Conservation (phyloP, 1,284 basidiomycete species). For the Golubevia sp. region DNA sequence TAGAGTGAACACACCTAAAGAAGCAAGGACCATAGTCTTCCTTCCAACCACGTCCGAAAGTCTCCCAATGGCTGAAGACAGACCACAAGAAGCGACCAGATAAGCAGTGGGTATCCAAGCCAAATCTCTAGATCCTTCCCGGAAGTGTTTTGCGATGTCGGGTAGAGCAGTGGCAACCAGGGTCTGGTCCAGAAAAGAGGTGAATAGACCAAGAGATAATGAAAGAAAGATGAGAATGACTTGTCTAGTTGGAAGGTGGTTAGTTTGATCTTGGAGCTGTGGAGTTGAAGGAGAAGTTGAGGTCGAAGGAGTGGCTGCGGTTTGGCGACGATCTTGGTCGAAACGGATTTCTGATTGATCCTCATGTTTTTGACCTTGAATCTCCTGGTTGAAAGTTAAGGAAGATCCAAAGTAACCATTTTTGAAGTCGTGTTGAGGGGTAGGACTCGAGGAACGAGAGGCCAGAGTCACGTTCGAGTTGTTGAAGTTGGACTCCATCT, state of each 20-base stretch:
- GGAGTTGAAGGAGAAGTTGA: no score
- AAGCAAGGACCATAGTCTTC: constrained; percentile 22
- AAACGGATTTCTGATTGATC: no score
- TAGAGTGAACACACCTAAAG: constrained; percentile 23
- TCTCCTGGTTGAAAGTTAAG: no score
- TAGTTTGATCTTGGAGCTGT: constrained; percentile 28
- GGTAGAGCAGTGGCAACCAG: background rate
- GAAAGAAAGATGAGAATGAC: constrained; percentile 27
- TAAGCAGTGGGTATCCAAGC: background rate
- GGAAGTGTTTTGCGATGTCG: background rate
- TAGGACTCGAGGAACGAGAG: no score
- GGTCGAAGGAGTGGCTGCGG: no score
- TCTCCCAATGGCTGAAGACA: background rate
- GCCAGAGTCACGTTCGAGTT: no score
- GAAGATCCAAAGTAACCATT: no score
- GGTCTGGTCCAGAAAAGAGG: background rate
- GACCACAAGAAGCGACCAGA: background rate
- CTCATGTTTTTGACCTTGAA: no score
- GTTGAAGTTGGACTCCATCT: no score
- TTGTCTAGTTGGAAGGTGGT: constrained; percentile 27
- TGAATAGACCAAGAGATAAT: constrained; percentile 19
- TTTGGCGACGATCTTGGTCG: no score
- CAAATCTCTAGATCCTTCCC: background rate
- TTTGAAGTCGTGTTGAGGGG: no score
- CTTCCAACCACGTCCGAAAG: constrained; percentile 34